Conservation (phyloP, 306 rosid genomes). For the Dalbergia cultrata region DNA sequence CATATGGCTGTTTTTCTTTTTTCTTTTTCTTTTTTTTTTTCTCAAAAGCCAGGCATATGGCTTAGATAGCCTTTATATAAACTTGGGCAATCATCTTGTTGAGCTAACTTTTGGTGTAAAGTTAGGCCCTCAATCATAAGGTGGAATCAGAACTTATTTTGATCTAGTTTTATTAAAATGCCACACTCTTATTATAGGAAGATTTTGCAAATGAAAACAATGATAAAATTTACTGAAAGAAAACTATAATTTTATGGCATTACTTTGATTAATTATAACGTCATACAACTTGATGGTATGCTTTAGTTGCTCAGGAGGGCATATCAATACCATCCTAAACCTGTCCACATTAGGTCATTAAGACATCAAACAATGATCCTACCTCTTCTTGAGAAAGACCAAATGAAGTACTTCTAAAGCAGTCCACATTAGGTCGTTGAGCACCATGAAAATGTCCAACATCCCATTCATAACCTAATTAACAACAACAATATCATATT, state of each 20-base stretch:
- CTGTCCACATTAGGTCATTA: conserved; percentile 25
- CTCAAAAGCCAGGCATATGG: too few relatives aligned
- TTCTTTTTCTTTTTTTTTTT: too few relatives aligned
- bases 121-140: too few relatives aligned
- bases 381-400: conserved; percentile 82
- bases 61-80: too few relatives aligned
- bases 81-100: too few relatives aligned
- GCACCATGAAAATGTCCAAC: conserved; percentile 90
- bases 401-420: conserved; percentile 94
- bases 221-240: conserved; percentile 1
- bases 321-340: conserved; percentile 32
- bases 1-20: too few relatives aligned
- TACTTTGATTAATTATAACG: neutral
- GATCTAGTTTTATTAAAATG: neutral
- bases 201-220: conserved; percentile 4
- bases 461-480: conserved; percentile 97
- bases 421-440: conserved; percentile 82
- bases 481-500: conserved; percentile 47
- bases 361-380: conserved; percentile 47
- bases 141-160: neutral
- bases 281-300: conserved; percentile 30
- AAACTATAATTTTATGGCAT: conserved; percentile 37
- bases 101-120: too few relatives aligned
- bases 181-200: conserved; percentile 22
- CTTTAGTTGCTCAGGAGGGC: conserved; percentile 38